Evolutionary conservation across 768 basidiomycete genomes (phyloP), one percentile per base, ranked within the genome.

Genomic region (Gymnopilus dilepis): DNA sequence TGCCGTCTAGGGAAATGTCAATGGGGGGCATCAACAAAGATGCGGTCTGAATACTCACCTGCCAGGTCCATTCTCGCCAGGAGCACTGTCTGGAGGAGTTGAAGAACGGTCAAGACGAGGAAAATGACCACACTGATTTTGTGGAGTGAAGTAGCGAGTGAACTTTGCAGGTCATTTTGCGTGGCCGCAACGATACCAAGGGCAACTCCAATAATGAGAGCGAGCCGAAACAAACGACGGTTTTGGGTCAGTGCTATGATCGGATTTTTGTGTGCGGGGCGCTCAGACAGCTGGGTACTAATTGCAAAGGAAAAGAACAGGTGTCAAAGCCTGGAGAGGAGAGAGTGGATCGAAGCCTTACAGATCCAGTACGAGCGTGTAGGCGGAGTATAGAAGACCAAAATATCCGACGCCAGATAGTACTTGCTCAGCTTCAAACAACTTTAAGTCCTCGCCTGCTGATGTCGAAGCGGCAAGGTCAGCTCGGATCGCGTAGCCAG

Each of bases 361-460:
- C 82, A 79, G 68, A 55, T 82, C 80, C 13, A 80, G 62, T 4
- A 80, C 77, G 7, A 82, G 73, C 0, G 71, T 78, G 56, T 80
- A 82, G 0, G 77, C 72, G 1, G 79, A 77, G 53, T 77, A 79
- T 6, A 83, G 64, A 4, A 84, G 64, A 19, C 77, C 78, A 38
- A 80, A 77, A 63, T 79, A 83, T 8, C 82, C 82, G 13, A 79
- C 73, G 0, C 77, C 73, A 26, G 78, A 76, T 17, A 83, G 68
- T 12, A 80, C 67, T 61, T 78, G 61, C 41, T 80, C 78, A 0
- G 74, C 75, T 4, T 78, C 78, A n/a, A 79, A 67, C 3, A 80
- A 63, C 11, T 54, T 56, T 1, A 78, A 59, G 37, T 69, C 74
- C 22, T 77, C 67, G 43, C 75, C 78, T 4, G 72, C 74, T 2